Conservation (phyloP, 768 basidiomycete genomes). For the Tremella yokohamensis region DNA sequence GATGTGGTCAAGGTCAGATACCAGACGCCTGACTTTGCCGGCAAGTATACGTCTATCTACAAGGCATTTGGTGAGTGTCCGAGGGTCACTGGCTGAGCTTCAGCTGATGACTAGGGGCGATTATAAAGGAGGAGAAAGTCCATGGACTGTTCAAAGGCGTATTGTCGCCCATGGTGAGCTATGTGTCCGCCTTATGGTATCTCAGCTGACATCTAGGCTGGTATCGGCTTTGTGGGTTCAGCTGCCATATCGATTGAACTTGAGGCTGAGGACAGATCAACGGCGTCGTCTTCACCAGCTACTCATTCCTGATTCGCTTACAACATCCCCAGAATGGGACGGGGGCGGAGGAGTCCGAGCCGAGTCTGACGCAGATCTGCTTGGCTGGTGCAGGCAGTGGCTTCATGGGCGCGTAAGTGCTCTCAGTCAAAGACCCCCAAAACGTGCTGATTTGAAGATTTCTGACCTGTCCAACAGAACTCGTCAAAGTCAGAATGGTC, state of each 20-base stretch:
- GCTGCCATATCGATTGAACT: not conserved
- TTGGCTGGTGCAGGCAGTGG: slow-evolving; percentile 79
- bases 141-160: slow-evolving; percentile 51
- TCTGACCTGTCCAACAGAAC: slow-evolving; percentile 76
- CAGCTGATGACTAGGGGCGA: not conserved
- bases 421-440: not conserved
- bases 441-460: slow-evolving; percentile 54
- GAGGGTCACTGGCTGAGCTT: not conserved
- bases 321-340: slow-evolving; percentile 55
- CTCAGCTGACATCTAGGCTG: slow-evolving; percentile 30
- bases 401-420: slow-evolving; percentile 70
- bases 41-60: slow-evolving; percentile 43
- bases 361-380: slow-evolving; percentile 67
- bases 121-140: not conserved
- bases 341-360: slow-evolving; percentile 47
- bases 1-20: slow-evolving; percentile 60
- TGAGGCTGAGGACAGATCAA: slow-evolving; percentile 55
- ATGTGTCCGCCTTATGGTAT: not conserved
- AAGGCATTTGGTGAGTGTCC: slow-evolving; percentile 42
- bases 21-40: slow-evolving; percentile 45
- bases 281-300: slow-evolving; percentile 79
- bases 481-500: slow-evolving; percentile 78
- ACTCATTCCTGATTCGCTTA: slow-evolving; percentile 69
- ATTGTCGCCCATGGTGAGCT: slow-evolving; percentile 69
- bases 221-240: slow-evolving; percentile 46